Percentiles rank a stretch among this genome's conserved stretches.
Evolutionary conservation across 2,329 filamentous ascomycete species (phyloP).

Genomic region (Ascochyta fabae): DNA sequence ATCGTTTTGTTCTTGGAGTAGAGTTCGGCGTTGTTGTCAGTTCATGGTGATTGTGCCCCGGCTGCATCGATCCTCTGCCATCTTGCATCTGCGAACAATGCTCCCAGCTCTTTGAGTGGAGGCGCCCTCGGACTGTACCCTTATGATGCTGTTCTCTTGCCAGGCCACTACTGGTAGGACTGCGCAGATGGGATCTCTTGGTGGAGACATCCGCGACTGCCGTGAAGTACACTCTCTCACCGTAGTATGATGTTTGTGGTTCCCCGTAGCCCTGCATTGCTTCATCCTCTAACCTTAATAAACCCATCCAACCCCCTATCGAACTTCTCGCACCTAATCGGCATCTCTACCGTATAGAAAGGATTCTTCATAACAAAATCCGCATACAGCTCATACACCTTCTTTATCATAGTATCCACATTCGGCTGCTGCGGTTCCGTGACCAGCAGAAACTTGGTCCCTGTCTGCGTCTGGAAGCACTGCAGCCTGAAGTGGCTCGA

Average conservation of each 20-base stretch:
- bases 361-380: slow-evolving; percentile 99
- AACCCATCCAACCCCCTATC: slow-evolving; percentile 84
- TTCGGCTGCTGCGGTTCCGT: slow-evolving; percentile 89
- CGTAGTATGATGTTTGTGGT: background rate
- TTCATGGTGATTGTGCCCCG: too few species aligned
- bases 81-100: background rate
- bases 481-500: slow-evolving; percentile 93
- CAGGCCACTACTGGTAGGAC: background rate
- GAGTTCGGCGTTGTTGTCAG: too few species aligned
- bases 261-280: background rate
- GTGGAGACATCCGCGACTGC: background rate
- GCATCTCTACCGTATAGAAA: slow-evolving; percentile 98
- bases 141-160: background rate
- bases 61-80: background rate
- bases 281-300: slow-evolving; percentile 62
- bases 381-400: slow-evolving; percentile 91
- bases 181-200: background rate
- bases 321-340: slow-evolving; percentile 92
- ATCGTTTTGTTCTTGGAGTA: background rate
- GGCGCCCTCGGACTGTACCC: background rate
- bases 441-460: slow-evolving; percentile 94
- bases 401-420: slow-evolving; percentile 80
- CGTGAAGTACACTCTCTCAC: background rate
- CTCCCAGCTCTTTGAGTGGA: background rate
- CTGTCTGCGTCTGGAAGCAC: slow-evolving; percentile 94